These are phyloP conservation scores for Erythrophleum ivorense DNA, from an alignment of 331 rosid genomes.

Conservation along the genomic window DNA sequence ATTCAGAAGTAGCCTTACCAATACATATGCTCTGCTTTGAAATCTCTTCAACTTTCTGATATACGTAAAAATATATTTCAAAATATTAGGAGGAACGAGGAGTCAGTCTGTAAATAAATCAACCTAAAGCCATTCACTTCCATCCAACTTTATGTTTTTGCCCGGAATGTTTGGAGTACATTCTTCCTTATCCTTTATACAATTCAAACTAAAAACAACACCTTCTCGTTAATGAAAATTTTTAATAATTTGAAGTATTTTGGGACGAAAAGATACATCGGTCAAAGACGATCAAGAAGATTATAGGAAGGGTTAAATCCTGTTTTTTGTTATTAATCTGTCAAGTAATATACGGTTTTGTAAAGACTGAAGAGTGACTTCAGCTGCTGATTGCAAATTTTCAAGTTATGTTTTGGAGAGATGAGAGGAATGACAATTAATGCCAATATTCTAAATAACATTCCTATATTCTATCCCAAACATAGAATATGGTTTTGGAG, in stretches of 20 bases:
- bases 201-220: neutral
- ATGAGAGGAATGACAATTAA: slow-evolving; percentile 4
- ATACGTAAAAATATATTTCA: neutral
- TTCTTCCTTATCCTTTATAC: neutral
- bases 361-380: neutral
- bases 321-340: neutral
- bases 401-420: slow-evolving; percentile 7
- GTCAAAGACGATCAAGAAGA: neutral
- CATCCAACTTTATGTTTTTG: neutral
- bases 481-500: neutral
- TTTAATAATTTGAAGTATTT: neutral
- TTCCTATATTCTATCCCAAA: neutral
- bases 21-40: neutral
- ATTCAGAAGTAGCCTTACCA: neutral
- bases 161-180: no score
- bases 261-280: neutral
- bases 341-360: slow-evolving; percentile 1
- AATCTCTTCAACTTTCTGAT: neutral
- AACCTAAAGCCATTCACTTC: neutral
- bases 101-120: neutral
- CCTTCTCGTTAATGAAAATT: neutral
- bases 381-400: neutral
- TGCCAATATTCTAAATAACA: neutral
- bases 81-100: neutral
- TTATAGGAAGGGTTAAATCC: neutral